Percentiles rank a stretch among this genome's conserved stretches.
phyloP scores from a whole-genome alignment of 2,329 filamentous ascomycete species.

The Trichophyton schoenleinii region DNA sequence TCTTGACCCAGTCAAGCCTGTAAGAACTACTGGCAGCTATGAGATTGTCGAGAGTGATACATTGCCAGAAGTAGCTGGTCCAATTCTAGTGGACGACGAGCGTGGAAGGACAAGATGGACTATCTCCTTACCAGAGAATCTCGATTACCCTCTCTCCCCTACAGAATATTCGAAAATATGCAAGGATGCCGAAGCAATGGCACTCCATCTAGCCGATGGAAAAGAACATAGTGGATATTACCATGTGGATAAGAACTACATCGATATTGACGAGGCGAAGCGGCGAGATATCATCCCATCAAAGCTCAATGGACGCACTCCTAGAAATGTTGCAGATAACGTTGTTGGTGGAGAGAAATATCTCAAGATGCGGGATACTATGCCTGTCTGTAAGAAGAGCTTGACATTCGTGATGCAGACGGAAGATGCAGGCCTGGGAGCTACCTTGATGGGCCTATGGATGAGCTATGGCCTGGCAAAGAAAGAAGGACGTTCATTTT shows the following conservation, averaged over 20 bases:
- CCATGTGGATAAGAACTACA: slow-evolving; percentile 52
- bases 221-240: slow-evolving; percentile 41
- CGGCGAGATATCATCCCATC: slow-evolving; percentile 48
- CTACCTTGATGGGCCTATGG: slow-evolving; percentile 67
- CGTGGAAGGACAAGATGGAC: slow-evolving; percentile 62
- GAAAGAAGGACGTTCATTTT: slow-evolving; percentile 62
- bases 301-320: not conserved
- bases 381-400: slow-evolving; percentile 52
- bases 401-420: slow-evolving; percentile 69
- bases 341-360: slow-evolving; percentile 27
- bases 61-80: slow-evolving; percentile 60
- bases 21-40: slow-evolving; percentile 89
- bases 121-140: slow-evolving; percentile 58
- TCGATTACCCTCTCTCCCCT: slow-evolving; percentile 53
- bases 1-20: slow-evolving; percentile 87
- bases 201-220: slow-evolving; percentile 43
- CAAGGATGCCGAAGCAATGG: slow-evolving; percentile 52
- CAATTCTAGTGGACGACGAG: slow-evolving; percentile 55
- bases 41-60: slow-evolving; percentile 53
- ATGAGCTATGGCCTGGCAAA: slow-evolving; percentile 68
- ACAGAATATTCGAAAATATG: slow-evolving; percentile 59
- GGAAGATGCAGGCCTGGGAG: slow-evolving; percentile 62
- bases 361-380: slow-evolving; percentile 9
- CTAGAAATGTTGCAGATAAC: slow-evolving; percentile 2
- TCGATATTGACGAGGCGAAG: slow-evolving; percentile 64